These are phyloP conservation scores for Mycena maculata DNA, from an alignment of 768 basidiomycete species.

Conservation along the genomic window DNA sequence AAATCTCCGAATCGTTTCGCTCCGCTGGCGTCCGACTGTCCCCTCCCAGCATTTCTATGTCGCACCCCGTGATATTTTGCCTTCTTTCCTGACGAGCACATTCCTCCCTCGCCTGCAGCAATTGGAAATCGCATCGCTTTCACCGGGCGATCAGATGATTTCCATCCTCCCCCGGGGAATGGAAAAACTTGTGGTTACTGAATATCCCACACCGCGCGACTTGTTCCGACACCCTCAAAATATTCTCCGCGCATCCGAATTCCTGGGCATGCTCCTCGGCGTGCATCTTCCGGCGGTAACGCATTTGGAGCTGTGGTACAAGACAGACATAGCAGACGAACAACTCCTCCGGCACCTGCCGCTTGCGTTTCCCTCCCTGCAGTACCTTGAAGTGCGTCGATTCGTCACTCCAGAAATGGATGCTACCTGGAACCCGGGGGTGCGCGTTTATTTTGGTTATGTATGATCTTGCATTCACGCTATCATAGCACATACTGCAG, in stretches of 20 bases:
- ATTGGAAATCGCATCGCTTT: neutral
- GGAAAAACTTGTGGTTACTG: neutral
- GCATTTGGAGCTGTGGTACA: slow-evolving; percentile 6
- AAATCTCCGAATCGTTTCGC: slow-evolving; percentile 1
- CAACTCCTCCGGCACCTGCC: neutral
- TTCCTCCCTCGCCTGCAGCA: neutral
- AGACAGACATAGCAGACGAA: neutral
- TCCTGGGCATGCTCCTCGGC: neutral
- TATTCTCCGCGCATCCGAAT: neutral
- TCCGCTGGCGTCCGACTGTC: neutral
- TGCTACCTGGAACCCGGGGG: neutral
- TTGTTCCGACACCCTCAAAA: neutral
- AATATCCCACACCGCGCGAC: neutral
- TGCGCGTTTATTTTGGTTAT: no score
- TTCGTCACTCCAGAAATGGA: neutral
- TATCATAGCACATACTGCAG: neutral
- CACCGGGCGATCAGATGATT: neutral
- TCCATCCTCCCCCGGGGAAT: neutral
- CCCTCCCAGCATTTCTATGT: neutral
- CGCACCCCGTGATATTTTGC: neutral
- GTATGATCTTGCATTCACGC: neutral
- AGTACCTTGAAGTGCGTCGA: neutral
- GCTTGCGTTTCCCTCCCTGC: neutral
- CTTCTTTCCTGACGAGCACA: neutral
- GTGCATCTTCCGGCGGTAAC: neutral